A percentile compares a stretch with the other conserved stretches of the same genome.
Evolutionary conservation across 163 green algal genomes (phyloP).

Genomic region (Chlamydomonas reinhardtii): DNA sequence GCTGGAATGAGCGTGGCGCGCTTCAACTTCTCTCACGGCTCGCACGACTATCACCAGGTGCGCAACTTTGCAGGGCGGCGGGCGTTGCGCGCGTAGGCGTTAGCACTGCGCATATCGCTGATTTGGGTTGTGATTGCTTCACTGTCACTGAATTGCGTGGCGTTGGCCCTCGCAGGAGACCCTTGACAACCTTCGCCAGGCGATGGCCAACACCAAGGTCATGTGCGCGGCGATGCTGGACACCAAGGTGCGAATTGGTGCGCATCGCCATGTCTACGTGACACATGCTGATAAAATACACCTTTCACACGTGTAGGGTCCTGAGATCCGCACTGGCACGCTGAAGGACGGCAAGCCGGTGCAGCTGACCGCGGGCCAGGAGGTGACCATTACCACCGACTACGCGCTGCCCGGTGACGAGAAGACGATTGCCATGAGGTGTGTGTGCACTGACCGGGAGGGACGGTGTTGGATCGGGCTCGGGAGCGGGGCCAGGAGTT

Average conservation of each 20-base stretch:
- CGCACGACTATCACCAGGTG: constrained; percentile 94
- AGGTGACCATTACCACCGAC: constrained; percentile 97
- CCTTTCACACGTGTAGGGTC: constrained; percentile 69
- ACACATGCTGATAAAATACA: no score
- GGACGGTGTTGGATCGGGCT: no score
- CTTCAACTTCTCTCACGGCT: constrained; percentile 99
- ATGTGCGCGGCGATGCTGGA: constrained; percentile 99
- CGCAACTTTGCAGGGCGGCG: background rate
- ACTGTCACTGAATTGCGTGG: background rate
- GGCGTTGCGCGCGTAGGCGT: background rate
- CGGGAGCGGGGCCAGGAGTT: no score
- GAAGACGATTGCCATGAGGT: constrained; percentile 89
- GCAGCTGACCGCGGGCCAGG: constrained; percentile 70
- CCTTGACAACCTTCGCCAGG: constrained; percentile 91
- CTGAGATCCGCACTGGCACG: constrained; percentile 96
- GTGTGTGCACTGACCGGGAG: background rate
- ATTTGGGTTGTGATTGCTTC: background rate
- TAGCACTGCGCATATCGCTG: background rate
- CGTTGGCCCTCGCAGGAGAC: constrained; percentile 81
- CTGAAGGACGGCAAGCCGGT: constrained; percentile 86
- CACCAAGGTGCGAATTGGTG: constrained; percentile 81
- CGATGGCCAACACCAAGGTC: constrained; percentile 93
- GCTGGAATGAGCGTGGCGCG: constrained; percentile 96
- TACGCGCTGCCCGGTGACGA: constrained; percentile 88
- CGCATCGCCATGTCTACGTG: no score